Conservation (phyloP, 257 asterid species). For the Gentiana macrophylla region DNA sequence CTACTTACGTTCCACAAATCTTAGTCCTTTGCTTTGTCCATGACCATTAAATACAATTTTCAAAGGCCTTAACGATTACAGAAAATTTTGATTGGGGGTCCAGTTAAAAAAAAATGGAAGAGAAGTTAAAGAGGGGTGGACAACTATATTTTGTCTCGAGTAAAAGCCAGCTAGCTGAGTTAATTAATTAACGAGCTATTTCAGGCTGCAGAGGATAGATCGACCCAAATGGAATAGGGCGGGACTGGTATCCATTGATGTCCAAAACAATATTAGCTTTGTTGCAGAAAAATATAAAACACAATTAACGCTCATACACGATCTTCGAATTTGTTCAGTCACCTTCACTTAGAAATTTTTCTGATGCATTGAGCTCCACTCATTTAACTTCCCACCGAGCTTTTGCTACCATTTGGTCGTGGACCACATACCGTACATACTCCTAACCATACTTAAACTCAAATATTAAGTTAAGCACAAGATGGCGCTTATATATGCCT, state of each 20-base stretch:
- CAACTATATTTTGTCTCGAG: not conserved
- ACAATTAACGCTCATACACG: too few species aligned
- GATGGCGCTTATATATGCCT: too few species aligned
- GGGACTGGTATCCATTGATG: too few species aligned
- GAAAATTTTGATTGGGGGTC: not conserved
- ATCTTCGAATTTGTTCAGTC: too few species aligned
- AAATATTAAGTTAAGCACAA: not conserved
- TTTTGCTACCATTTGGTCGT: constrained; percentile 24
- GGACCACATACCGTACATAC: constrained; percentile 15
- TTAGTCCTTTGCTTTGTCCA: not conserved
- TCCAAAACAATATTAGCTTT: too few species aligned
- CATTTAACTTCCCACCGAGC: constrained; percentile 20
- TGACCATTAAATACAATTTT: not conserved
- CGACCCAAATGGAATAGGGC: too few species aligned
- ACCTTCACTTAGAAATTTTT: too few species aligned
- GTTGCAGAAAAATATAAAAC: too few species aligned
- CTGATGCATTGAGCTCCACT: constrained; percentile 17
- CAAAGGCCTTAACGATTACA: not conserved
- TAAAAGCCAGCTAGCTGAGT: not conserved
- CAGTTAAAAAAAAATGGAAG: not conserved
- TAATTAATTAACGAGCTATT: constrained; percentile 12
- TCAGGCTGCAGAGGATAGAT: constrained; percentile 7
- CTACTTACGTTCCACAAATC: too few species aligned
- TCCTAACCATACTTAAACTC: constrained; percentile 10
- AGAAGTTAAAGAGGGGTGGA: not conserved